Evolutionary conservation across 768 basidiomycete species (phyloP), one percentile per base, ranked within the genome.

Genomic region (Suillus spraguei): DNA sequence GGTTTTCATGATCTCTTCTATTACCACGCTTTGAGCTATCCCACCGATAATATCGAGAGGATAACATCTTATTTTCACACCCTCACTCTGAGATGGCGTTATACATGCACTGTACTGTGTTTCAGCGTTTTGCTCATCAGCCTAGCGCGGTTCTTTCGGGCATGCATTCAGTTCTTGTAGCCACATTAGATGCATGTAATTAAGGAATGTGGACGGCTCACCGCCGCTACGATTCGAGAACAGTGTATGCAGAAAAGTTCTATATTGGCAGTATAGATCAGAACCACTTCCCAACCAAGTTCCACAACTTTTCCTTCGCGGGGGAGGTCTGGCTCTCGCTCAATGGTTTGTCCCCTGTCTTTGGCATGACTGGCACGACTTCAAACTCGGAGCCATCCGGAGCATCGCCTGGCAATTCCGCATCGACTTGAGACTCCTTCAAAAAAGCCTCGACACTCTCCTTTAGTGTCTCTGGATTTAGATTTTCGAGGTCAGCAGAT

Each of bases 361-460:
- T 47, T 44, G 13, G 14, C 10, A 8, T 35, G 47, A 32, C 53
- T 44, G 13, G 14, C 10, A 8, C 22, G 47, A 32, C 53, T n/a
- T 39, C 55, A 61, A 13, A 20, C 60, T 22, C 22, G 28, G 24
- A 28, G 13, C n/a, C 55, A 56, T 11, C 47, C 39, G 33, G n/a
- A 50, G 7, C 36, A 38, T 24, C 20, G 50, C 41, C 13, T 42
- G 38, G 22, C 20, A 8, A 49, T 14, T 22, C 32, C 39, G 20
- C 36, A 52, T 39, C 38, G 16, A n/a, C 44, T 38, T 39, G 24
- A 10, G 42, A 33, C 49, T 58, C 33, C 36, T 24, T 53, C 52
- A 70, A 38, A 9, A 67, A 50, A 44, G 63, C 60, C 44, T 71
- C 71, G 3, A 76, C 65, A 62, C 65, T 71, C 33, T 71, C 68